A percentile compares a stretch with the other conserved stretches of the same genome.
phyloP scores from a whole-genome alignment of 2,329 filamentous ascomycete species.

The Fonsecaea nubica region DNA sequence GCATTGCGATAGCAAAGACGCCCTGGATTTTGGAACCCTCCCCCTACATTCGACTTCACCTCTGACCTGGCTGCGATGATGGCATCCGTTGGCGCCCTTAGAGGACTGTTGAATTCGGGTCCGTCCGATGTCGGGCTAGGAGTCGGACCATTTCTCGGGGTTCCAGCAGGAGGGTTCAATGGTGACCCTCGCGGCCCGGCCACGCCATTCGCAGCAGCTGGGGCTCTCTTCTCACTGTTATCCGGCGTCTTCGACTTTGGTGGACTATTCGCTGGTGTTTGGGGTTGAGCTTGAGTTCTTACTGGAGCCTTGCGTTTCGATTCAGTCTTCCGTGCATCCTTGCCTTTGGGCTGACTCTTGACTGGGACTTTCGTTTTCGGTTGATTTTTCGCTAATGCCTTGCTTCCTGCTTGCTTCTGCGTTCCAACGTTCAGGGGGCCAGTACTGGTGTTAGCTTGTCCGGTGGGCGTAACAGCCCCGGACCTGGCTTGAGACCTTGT shows the following conservation, averaged over 20 bases:
- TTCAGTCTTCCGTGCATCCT: not conserved
- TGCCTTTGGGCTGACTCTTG: not conserved
- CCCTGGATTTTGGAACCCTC: constrained; percentile 8
- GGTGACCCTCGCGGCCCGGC: not conserved
- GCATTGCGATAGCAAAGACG: constrained; percentile 32
- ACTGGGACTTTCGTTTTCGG: not conserved
- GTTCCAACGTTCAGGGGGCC: not conserved
- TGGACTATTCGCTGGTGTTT: not conserved
- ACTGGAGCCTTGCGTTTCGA: not conserved
- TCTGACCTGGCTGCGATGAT: constrained; percentile 9
- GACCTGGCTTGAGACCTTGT: not conserved
- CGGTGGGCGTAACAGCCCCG: not conserved
- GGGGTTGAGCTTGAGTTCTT: not conserved
- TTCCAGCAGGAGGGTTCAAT: not conserved
- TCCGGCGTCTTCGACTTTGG: not conserved
- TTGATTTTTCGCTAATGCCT: not conserved
- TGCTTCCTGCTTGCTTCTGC: not conserved
- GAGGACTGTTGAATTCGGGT: constrained; percentile 18
- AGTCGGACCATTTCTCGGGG: not conserved
- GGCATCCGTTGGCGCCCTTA: not conserved
- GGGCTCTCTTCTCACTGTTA: not conserved
- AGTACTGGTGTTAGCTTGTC: not conserved
- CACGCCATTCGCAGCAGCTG: not conserved
- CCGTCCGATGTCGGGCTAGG: constrained; percentile 25
- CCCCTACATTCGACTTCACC: not conserved